These are phyloP conservation scores for Diaporthe nobilis DNA, from an alignment of 2,329 filamentous ascomycete genomes.

Conservation along the genomic window DNA sequence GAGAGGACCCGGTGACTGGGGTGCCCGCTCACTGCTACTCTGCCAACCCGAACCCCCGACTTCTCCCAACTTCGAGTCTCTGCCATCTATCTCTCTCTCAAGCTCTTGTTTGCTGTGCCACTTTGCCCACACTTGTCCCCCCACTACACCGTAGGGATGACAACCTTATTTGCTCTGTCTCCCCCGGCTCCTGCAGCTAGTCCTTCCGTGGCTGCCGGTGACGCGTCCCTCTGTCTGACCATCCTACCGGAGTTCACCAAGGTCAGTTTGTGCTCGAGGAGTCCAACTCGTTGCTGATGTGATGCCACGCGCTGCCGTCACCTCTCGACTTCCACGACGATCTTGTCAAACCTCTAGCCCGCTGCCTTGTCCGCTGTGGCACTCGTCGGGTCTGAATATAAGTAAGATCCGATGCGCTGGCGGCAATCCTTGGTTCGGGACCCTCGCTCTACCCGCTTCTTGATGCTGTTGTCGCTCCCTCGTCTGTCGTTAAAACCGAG, in stretches of 20 bases:
- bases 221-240: slow-evolving; percentile 44
- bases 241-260: slow-evolving; percentile 14
- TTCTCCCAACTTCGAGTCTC: neutral
- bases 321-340: neutral
- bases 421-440: slow-evolving; percentile 21
- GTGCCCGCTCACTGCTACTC: neutral
- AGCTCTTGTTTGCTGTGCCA: neutral
- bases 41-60: slow-evolving; percentile 12
- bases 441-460: slow-evolving; percentile 1
- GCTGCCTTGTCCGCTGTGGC: neutral
- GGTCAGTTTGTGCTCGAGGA: neutral
- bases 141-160: slow-evolving; percentile 1
- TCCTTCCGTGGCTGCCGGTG: slow-evolving; percentile 44
- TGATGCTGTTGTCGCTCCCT: slow-evolving; percentile 17
- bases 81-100: neutral
- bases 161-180: slow-evolving; percentile 39
- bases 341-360: neutral
- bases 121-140: neutral
- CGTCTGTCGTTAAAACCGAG: neutral
- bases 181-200: neutral
- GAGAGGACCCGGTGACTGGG: neutral
- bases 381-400: neutral
- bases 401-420: slow-evolving; percentile 12
- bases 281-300: neutral
- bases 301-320: slow-evolving; percentile 15